Conservation (phyloP, 1,284 basidiomycete genomes). For the Sporisorium exsertum region DNA sequence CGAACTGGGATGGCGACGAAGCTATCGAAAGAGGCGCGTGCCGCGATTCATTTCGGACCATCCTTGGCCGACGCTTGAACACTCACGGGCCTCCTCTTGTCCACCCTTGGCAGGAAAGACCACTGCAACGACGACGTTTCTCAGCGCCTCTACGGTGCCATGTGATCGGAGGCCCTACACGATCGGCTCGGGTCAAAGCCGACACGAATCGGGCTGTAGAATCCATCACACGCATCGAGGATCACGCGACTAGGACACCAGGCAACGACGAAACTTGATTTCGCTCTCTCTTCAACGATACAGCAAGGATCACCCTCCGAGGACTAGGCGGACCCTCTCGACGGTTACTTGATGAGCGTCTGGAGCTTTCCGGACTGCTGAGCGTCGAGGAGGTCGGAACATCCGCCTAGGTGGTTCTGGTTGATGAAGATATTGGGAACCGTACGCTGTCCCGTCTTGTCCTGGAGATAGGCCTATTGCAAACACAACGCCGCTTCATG, state of each 20-base stretch:
- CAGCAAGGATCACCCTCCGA: background rate
- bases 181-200: too few relatives aligned
- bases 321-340: too few relatives aligned
- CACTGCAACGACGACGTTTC: too few relatives aligned
- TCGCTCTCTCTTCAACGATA: background rate
- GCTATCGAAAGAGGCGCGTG: background rate
- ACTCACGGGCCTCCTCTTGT: background rate
- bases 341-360: constrained; percentile 58
- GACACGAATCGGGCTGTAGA: too few relatives aligned
- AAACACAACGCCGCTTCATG: background rate
- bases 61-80: background rate
- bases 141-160: too few relatives aligned
- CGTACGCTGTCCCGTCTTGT: constrained; percentile 71
- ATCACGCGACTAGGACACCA: too few relatives aligned
- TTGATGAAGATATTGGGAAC: constrained; percentile 71
- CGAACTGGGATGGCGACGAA: background rate
- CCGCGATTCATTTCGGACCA: background rate
- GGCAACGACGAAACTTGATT: background rate
- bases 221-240: background rate
- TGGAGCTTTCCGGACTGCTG: constrained; percentile 67
- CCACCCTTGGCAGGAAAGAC: background rate
- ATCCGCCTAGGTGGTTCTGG: constrained; percentile 69
- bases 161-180: too few relatives aligned
- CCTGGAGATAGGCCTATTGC: constrained; percentile 66
- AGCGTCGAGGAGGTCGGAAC: constrained; percentile 57